Percentiles rank a stretch among this genome's conserved stretches.
phyloP scores from a whole-genome alignment of 1,284 basidiomycete genomes.

The Puccinia novopanici region DNA sequence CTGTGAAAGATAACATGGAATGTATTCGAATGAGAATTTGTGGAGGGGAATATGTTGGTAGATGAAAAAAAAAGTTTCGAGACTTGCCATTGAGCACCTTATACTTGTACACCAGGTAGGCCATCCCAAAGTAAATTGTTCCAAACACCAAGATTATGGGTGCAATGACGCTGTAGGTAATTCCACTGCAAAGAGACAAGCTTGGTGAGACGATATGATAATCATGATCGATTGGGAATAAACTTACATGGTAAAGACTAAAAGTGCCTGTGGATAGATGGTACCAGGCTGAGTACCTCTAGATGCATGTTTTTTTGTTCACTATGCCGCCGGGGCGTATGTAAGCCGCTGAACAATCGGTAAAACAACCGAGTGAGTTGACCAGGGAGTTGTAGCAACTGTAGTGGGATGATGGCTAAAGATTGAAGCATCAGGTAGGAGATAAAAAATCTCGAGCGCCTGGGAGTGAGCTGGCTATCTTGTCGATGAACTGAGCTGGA shows the following conservation, averaged over 20 bases:
- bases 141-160: slow-evolving; percentile 58
- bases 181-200: slow-evolving; percentile 44
- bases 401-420: slow-evolving; percentile 57
- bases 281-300: slow-evolving; percentile 56
- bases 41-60: not conserved
- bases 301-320: slow-evolving; percentile 56
- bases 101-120: slow-evolving; percentile 60
- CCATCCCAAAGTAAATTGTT: slow-evolving; percentile 57
- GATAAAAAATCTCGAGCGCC: slow-evolving; percentile 59
- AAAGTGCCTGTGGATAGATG: slow-evolving; percentile 59
- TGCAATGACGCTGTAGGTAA: slow-evolving; percentile 58
- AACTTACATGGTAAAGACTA: slow-evolving; percentile 57
- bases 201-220: not conserved
- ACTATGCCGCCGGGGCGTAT: slow-evolving; percentile 55
- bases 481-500: slow-evolving; percentile 58
- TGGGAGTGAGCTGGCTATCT: slow-evolving; percentile 57
- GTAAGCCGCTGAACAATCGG: slow-evolving; percentile 54
- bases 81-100: slow-evolving; percentile 57
- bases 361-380: slow-evolving; percentile 52
- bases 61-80: not conserved
- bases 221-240: not conserved
- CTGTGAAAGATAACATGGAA: not conserved
- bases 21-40: not conserved
- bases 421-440: slow-evolving; percentile 59
- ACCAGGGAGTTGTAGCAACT: slow-evolving; percentile 57